Conservation (phyloP, 139 green algal genomes). For the Deuterostichococcus epilithicus region DNA sequence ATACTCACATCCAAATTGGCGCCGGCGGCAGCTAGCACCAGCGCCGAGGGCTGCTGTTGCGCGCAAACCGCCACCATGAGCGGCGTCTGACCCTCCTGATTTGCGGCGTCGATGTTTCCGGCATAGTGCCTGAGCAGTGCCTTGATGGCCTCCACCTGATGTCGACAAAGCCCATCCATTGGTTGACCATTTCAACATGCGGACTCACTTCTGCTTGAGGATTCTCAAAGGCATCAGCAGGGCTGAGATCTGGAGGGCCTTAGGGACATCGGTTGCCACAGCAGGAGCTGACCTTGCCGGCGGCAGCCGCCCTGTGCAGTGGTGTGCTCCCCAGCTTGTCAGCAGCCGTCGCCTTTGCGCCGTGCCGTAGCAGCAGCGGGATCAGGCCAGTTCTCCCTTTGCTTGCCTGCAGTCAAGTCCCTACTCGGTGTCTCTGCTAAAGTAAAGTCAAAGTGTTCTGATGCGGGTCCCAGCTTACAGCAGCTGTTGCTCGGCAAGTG, state of each 20-base stretch:
- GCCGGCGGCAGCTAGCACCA: conserved; percentile 36
- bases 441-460: too few species aligned
- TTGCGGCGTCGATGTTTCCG: conserved; percentile 13
- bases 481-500: too few species aligned
- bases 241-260: background rate
- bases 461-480: too few species aligned
- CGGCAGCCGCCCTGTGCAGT: conserved; percentile 41
- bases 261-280: too few species aligned
- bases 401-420: conserved; percentile 54
- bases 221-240: background rate
- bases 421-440: too few species aligned
- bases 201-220: background rate
- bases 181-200: background rate
- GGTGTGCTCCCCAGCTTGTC: conserved; percentile 53
- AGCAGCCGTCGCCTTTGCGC: conserved; percentile 25
- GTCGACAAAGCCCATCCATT: background rate
- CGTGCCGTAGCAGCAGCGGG: conserved; percentile 29
- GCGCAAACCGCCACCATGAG: conserved; percentile 49
- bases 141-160: background rate
- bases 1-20: conserved; percentile 37
- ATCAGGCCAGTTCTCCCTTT: conserved; percentile 40
- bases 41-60: conserved; percentile 26
- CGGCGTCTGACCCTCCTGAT: conserved; percentile 44
- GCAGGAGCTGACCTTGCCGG: conserved; percentile 18
- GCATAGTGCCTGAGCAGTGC: background rate